These are phyloP conservation scores for Kockovaella imperatae DNA, from an alignment of 768 basidiomycete genomes.

Conservation along the genomic window DNA sequence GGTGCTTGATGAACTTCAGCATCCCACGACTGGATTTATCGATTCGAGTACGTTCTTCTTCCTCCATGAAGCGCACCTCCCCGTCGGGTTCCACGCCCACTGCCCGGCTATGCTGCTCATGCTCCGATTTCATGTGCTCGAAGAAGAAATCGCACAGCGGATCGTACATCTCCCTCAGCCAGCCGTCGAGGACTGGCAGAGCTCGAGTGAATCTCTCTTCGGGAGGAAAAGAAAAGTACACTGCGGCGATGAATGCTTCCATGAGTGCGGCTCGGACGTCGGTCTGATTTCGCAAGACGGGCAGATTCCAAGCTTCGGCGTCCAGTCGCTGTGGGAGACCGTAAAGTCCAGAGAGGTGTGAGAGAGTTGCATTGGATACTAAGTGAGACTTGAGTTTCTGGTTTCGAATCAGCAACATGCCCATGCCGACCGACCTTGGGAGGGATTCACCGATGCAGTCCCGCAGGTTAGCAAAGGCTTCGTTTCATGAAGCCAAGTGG, in stretches of 20 bases:
- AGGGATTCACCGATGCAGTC: conserved; percentile 27
- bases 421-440: background rate
- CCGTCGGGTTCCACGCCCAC: conserved; percentile 17
- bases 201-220: conserved; percentile 12
- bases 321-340: conserved; percentile 29
- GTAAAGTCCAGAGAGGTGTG: conserved; percentile 37
- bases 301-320: conserved; percentile 21
- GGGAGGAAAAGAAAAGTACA: conserved; percentile 32
- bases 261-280: conserved; percentile 37
- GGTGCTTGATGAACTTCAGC: conserved; percentile 20
- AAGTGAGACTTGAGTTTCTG: conserved; percentile 42
- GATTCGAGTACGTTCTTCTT: conserved; percentile 21
- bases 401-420: background rate
- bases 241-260: conserved; percentile 39
- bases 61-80: conserved; percentile 8
- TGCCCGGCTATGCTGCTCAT: conserved; percentile 25
- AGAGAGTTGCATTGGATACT: conserved; percentile 38
- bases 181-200: conserved; percentile 22
- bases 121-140: conserved; percentile 30
- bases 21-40: conserved; percentile 24
- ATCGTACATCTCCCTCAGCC: conserved; percentile 40
- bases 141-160: conserved; percentile 38
- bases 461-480: conserved; percentile 35
- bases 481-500: conserved; percentile 37
- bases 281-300: conserved; percentile 16